These are phyloP conservation scores for Fallopia convolvulus DNA, from an alignment of 148 eudicot species.

Conservation along the genomic window DNA sequence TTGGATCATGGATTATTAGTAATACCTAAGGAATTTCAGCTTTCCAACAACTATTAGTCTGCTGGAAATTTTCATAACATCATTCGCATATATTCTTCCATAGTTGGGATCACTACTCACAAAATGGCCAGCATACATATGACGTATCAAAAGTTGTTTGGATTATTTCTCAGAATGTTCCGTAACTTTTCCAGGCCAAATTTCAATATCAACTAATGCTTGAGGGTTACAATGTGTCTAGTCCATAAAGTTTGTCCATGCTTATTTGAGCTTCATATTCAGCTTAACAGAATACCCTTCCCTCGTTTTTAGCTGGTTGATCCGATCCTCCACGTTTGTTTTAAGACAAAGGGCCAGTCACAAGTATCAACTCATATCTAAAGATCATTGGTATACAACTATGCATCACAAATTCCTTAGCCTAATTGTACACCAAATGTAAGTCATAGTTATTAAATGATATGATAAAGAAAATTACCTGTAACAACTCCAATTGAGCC, in stretches of 20 bases:
- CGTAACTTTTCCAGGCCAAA: background rate
- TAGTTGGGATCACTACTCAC: background rate
- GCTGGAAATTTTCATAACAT: background rate
- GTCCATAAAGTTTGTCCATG: background rate
- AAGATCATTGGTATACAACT: background rate
- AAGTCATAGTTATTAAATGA: background rate
- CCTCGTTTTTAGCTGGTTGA: background rate
- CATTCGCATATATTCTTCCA: background rate
- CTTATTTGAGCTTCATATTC: background rate
- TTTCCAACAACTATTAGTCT: background rate
- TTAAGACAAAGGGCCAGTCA: background rate
- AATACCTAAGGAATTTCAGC: background rate
- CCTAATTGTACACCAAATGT: background rate
- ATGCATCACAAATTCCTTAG: background rate
- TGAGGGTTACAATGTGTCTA: slow-evolving; percentile 1
- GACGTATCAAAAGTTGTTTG: background rate
- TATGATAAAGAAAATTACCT: slow-evolving; percentile 33
- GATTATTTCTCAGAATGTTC: background rate
- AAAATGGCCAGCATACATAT: background rate
- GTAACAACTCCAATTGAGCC: slow-evolving; percentile 97
- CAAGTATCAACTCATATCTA: background rate
- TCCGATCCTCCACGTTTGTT: background rate
- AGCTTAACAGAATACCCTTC: background rate
- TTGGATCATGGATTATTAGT: background rate
- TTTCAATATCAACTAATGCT: background rate